Evolutionary conservation across 2,329 filamentous ascomycete genomes (phyloP).

Genomic region (Fusarium chaquense): DNA sequence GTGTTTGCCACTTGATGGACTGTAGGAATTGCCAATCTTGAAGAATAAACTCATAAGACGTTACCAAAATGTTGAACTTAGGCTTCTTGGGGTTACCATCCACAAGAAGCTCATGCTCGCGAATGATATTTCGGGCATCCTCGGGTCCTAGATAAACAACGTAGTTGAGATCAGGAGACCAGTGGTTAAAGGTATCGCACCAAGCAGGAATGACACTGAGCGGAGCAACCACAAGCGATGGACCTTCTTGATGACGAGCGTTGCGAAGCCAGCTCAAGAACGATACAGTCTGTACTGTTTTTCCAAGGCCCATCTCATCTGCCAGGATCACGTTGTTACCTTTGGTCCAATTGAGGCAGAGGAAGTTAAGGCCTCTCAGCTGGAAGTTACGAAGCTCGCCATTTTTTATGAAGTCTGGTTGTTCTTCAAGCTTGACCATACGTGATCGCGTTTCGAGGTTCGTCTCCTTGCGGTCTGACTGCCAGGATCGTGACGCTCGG

Average conservation of each 20-base stretch:
- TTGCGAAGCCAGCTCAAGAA: slow-evolving; percentile 98
- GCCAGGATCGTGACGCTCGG: slow-evolving; percentile 82
- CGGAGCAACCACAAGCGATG: slow-evolving; percentile 96
- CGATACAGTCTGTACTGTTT: slow-evolving; percentile 96
- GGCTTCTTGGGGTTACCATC: slow-evolving; percentile 88
- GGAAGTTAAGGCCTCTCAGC: slow-evolving; percentile 91
- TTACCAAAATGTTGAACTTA: slow-evolving; percentile 98
- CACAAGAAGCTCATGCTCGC: slow-evolving; percentile 88
- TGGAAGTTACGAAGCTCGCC: slow-evolving; percentile 94
- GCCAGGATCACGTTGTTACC: slow-evolving; percentile 96
- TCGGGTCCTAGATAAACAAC: slow-evolving; percentile 96
- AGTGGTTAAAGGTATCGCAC: slow-evolving; percentile 97
- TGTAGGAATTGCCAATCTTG: slow-evolving; percentile 86
- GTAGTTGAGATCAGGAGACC: slow-evolving; percentile 96
- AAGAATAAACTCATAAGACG: slow-evolving; percentile 96
- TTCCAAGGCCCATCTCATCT: slow-evolving; percentile 98
- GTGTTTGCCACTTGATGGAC: slow-evolving; percentile 96
- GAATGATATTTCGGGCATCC: slow-evolving; percentile 85
- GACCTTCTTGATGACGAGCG: slow-evolving; percentile 88
- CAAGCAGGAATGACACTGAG: slow-evolving; percentile 97
- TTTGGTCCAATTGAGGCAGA: slow-evolving; percentile 95
- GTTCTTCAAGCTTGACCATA: slow-evolving; percentile 80
- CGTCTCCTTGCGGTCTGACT: slow-evolving; percentile 81
- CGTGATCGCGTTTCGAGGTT: slow-evolving; percentile 79
- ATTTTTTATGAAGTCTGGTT: slow-evolving; percentile 85